phyloP scores from a whole-genome alignment of 2,329 filamentous ascomycete species.

The Cordyceps cicadae region DNA sequence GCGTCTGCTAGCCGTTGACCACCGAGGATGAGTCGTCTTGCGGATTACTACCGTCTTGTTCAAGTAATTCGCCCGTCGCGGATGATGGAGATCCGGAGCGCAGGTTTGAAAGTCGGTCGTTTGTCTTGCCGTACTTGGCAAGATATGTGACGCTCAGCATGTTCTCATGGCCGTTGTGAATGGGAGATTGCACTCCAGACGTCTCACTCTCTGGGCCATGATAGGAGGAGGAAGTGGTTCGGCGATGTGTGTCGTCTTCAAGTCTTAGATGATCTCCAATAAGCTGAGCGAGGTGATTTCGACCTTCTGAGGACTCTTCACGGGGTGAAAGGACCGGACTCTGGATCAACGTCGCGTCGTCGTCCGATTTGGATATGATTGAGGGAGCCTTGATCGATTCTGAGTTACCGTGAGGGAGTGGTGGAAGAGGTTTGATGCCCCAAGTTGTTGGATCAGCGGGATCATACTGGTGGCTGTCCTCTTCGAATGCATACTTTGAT shows the following conservation, averaged over 20 bases:
- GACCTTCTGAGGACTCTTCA: neutral
- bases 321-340: slow-evolving; percentile 8
- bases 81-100: slow-evolving; percentile 19
- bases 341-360: slow-evolving; percentile 11
- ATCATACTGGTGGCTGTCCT: slow-evolving; percentile 4
- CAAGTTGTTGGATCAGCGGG: slow-evolving; percentile 11
- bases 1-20: slow-evolving; percentile 21
- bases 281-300: slow-evolving; percentile 14
- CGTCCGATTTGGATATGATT: slow-evolving; percentile 1
- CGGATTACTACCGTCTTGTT: slow-evolving; percentile 12
- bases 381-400: neutral
- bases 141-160: slow-evolving; percentile 23
- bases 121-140: slow-evolving; percentile 21
- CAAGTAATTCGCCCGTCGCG: neutral
- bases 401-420: slow-evolving; percentile 9
- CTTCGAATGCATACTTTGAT: neutral
- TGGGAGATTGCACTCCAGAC: slow-evolving; percentile 22
- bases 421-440: slow-evolving; percentile 11
- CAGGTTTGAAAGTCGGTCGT: slow-evolving; percentile 23
- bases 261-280: slow-evolving; percentile 14
- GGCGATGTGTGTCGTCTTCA: neutral
- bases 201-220: slow-evolving; percentile 6
- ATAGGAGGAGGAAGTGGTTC: slow-evolving; percentile 12
- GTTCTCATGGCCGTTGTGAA: slow-evolving; percentile 15
- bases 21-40: slow-evolving; percentile 20